Conservation (phyloP, 2,329 filamentous ascomycete genomes). For the Gnomoniopsis smithogilvyi region DNA sequence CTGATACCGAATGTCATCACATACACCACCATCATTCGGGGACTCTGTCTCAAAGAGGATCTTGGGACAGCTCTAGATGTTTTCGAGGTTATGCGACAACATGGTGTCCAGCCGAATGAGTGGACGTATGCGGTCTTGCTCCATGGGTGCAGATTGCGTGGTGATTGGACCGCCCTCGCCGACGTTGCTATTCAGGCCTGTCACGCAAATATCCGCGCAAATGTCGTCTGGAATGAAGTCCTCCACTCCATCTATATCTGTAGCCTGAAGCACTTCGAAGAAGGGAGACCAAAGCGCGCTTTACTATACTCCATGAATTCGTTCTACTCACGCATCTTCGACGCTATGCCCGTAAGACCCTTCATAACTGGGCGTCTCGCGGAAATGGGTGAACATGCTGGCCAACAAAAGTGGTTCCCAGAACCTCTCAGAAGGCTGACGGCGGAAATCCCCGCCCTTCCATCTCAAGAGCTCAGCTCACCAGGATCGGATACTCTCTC, state of each 20-base stretch:
- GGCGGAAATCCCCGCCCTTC: slow-evolving; percentile 18
- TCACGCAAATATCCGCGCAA: slow-evolving; percentile 42
- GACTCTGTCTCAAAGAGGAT: slow-evolving; percentile 65
- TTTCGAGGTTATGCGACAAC: slow-evolving; percentile 57
- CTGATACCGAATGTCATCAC: slow-evolving; percentile 59
- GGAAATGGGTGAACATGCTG: slow-evolving; percentile 11
- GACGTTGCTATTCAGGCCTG: slow-evolving; percentile 53
- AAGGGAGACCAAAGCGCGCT: slow-evolving; percentile 21
- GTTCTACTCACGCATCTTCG: slow-evolving; percentile 47
- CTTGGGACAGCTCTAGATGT: slow-evolving; percentile 62
- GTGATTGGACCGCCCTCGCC: slow-evolving; percentile 52
- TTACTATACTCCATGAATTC: slow-evolving; percentile 46
- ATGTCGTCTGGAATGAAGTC: slow-evolving; percentile 47
- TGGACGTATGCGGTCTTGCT: slow-evolving; percentile 69
- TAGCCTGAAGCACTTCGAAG: slow-evolving; percentile 36
- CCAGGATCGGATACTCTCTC: slow-evolving; percentile 38
- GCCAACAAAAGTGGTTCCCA: slow-evolving; percentile 5
- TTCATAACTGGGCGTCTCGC: slow-evolving; percentile 25
- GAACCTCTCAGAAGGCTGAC: slow-evolving; percentile 16
- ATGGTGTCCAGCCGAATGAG: slow-evolving; percentile 59
- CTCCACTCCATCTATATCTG: slow-evolving; percentile 49
- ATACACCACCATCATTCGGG: slow-evolving; percentile 67
- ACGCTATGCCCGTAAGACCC: slow-evolving; percentile 40
- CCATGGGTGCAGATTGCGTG: slow-evolving; percentile 61
- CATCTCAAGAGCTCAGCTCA: slow-evolving; percentile 21